These are phyloP conservation scores for Fusarium brevicatenulatum DNA, from an alignment of 2,329 filamentous ascomycete genomes.

Conservation along the genomic window DNA sequence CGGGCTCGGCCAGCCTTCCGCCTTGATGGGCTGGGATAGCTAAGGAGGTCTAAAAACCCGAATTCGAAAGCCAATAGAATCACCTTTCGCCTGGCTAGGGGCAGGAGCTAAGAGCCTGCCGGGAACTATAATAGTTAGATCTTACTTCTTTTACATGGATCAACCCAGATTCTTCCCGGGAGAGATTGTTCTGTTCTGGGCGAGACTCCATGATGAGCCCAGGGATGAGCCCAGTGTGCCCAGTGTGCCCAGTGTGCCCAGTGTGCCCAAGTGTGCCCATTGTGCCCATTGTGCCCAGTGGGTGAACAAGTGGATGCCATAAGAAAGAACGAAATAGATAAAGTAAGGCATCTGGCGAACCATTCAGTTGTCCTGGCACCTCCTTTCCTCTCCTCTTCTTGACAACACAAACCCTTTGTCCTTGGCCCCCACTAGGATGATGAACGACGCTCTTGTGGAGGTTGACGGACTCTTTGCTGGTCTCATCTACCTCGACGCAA, in stretches of 20 bases:
- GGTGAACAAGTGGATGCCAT: neutral
- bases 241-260: neutral
- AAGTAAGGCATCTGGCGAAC: neutral
- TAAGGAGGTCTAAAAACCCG: too few relatives aligned
- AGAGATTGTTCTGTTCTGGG: neutral
- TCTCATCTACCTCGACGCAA: conserved; percentile 18
- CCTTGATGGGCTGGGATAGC: too few relatives aligned
- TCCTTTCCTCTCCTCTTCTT: neutral
- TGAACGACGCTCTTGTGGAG: neutral
- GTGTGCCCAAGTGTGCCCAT: too few relatives aligned
- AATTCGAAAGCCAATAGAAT: too few relatives aligned
- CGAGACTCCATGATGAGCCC: neutral
- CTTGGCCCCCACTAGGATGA: fast-evolving
- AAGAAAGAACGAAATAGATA: neutral
- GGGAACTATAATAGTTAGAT: neutral
- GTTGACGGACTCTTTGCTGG: conserved; percentile 24
- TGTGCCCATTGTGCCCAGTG: neutral
- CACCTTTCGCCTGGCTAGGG: too few relatives aligned
- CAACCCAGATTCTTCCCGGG: neutral
- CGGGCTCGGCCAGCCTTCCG: too few relatives aligned
- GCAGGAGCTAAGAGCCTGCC: too few relatives aligned
- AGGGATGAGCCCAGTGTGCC: too few relatives aligned
- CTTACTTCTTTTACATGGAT: neutral
- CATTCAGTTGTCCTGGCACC: neutral
- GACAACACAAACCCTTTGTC: neutral